Evolutionary conservation across 257 asterid genomes (phyloP).

Genomic region (Nemophila menziesii): DNA sequence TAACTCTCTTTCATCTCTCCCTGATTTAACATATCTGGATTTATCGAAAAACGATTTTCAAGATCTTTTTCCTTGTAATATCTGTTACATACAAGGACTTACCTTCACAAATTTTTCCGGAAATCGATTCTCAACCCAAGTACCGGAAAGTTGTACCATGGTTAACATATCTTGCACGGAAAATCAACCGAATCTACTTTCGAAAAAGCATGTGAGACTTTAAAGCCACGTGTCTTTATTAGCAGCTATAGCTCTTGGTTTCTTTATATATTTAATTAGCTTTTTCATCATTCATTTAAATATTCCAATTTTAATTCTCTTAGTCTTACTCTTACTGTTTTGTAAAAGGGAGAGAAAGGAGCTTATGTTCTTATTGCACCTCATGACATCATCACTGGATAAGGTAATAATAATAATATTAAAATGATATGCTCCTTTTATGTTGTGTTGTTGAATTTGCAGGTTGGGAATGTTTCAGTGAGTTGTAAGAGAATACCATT

Average conservation of each 20-base stretch:
- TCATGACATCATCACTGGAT: slow-evolving; percentile 52
- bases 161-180: slow-evolving; percentile 22
- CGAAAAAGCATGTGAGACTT: slow-evolving; percentile 4
- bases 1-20: slow-evolving; percentile 38
- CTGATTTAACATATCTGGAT: too few species aligned
- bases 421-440: too few species aligned
- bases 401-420: slow-evolving; percentile 73
- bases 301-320: too few species aligned
- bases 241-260: slow-evolving; percentile 21
- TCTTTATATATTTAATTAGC: slow-evolving; percentile 20
- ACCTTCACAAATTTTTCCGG: slow-evolving; percentile 44
- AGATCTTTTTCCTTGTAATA: slow-evolving; percentile 46
- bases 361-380: slow-evolving; percentile 88
- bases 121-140: slow-evolving; percentile 33
- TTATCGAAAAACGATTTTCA: slow-evolving; percentile 49
- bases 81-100: slow-evolving; percentile 52
- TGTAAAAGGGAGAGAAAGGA: slow-evolving; percentile 74
- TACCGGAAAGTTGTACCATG: slow-evolving; percentile 30
- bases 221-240: slow-evolving; percentile 18
- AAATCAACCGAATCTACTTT: slow-evolving; percentile 9
- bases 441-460: slow-evolving; percentile 17
- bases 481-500: slow-evolving; percentile 73
- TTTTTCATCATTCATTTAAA: too few species aligned
- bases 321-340: too few species aligned
- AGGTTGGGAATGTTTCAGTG: slow-evolving; percentile 90